Evolutionary conservation across 164 flowering plant species (phyloP), one percentile per base, ranked within the genome.

Genomic region (Piper longum): DNA sequence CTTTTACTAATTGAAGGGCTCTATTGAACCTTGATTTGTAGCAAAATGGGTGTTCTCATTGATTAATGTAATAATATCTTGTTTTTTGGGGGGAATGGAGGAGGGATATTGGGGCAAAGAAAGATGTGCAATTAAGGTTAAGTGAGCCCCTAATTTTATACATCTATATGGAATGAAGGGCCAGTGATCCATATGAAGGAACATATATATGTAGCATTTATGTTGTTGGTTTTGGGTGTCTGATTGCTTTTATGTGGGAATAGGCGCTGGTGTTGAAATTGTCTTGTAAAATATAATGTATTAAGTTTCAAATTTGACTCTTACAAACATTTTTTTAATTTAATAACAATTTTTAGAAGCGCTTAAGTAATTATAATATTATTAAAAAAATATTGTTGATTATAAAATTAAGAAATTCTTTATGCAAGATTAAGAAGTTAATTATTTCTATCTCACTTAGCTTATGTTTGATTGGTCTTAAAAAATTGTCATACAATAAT

Each of bases 1-100:
- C 68, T 56, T 73, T 79, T 56, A 70, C 80, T 65, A 75, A 77
- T 67, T 82, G 58, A 72, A 9, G 16, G 48, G 13, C 54, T 17
- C 8, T 40, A 56, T n/a, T 54, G 54, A 51, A 54, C 56, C 56
- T 68, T 57, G 66, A 59, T 45, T 36, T 60, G 64, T 66, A 69
- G 63, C 67, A 74, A 74, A 45, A 51, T 54, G 64, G 18, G 57
- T 40, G 16, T 54, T 60, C 57, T 60, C 4, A 39, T 56, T 56
- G 17, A n/a, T 56, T n/a, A 57, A 57, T 18, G 19, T 57, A 19
- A 18, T 16, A 57, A 18, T 1, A 3, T 56, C 6, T 44, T 5
- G 48, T 48, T 9, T 14, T 9, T 12, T 48, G 3, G 9, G 52
- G 52, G 9, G 1, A 2, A 6, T 9, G 14, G 52, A 6, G 39